Base-by-base conservation (phyloP, 768 basidiomycete genomes). In the Artomyces pyxidatus region DNA sequence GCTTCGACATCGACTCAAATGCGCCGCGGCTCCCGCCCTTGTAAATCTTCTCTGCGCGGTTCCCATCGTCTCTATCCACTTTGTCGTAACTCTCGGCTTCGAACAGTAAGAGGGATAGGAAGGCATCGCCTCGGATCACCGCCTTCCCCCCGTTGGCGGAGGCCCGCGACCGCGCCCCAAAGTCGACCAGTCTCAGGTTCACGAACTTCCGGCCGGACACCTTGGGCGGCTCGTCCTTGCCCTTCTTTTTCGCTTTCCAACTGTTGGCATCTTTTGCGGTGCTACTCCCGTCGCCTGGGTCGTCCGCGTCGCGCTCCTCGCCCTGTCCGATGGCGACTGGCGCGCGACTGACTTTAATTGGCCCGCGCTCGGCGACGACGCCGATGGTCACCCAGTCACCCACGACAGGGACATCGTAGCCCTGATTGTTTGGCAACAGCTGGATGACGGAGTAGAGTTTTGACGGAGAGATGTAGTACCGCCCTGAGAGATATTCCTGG, bases 381-480 rank as follows among this genome's bases (percentile, higher is more conserved):
- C 91, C 95, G 41, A 99, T 89, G 6, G 93, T 94, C 37, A 97
- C 77, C 88, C 91, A 98, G 64, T 98, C 96, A 2, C 88, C 88
- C 6, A 80, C 78, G 1, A 97, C 83, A 9, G 95, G 94, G 1
- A 99, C 78, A 39, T 97, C 93, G 63, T 92, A 95, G 16, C 81
- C 83, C 49, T 86, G 81, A 28, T 49, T 85, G 61, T 88, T 81
- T 0, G 85, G 80, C 12, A 83, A 74, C 0, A 86, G 77, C 9
- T 87, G 81, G 37, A 92, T 75, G 40, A 83, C 77, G 8, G 92
- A 91, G 68, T 99, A 99, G 29, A 99, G 71, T 17, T 73, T 80
- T 1, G 93, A 94, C 0, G 93, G 92, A 0, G 91, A 83, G 38
- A 99, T 73, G 60, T 88, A 90, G 65, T 84, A 96, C 39, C 95